A percentile compares a stretch with the other conserved stretches of the same genome.
Conservation (phyloP, 495 filamentous ascomycete genomes). For the Bryoglossum gracile region DNA sequence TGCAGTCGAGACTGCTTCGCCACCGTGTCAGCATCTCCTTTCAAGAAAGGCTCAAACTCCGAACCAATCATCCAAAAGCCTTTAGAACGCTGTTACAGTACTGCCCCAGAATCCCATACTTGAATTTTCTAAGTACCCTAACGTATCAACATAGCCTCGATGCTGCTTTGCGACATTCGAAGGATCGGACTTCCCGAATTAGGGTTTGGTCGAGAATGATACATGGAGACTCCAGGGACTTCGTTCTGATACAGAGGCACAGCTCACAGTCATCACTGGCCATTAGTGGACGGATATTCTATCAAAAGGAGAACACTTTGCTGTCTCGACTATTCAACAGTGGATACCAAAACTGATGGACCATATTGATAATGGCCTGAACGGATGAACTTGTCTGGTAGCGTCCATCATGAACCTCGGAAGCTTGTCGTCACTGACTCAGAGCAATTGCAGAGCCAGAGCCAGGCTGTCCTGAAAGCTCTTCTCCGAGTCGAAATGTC, state of each 20-base stretch:
- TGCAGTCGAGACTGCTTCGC: neutral
- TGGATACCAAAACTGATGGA: too few relatives aligned
- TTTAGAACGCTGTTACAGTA: neutral
- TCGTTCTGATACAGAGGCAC: neutral
- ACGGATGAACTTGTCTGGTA: too few relatives aligned
- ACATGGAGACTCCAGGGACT: neutral
- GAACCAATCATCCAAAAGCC: neutral
- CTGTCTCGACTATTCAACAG: too few relatives aligned
- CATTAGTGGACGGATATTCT: too few relatives aligned
- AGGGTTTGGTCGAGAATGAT: neutral
- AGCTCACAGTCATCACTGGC: too few relatives aligned
- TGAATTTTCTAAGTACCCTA: neutral
- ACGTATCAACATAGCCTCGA: neutral
- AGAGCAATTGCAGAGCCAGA: neutral
- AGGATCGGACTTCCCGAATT: neutral
- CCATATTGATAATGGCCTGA: too few relatives aligned
- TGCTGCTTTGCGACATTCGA: neutral
- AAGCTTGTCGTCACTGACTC: too few relatives aligned
- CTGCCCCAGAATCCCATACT: neutral
- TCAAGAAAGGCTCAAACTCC: neutral
- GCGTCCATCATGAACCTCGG: too few relatives aligned
- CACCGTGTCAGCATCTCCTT: constrained; percentile 1
- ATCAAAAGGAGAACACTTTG: too few relatives aligned
- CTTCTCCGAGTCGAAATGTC: too few relatives aligned
- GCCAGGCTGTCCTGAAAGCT: neutral